Evolutionary conservation across 768 basidiomycete species (phyloP).

Genomic region (Hemileccinum impolitum): DNA sequence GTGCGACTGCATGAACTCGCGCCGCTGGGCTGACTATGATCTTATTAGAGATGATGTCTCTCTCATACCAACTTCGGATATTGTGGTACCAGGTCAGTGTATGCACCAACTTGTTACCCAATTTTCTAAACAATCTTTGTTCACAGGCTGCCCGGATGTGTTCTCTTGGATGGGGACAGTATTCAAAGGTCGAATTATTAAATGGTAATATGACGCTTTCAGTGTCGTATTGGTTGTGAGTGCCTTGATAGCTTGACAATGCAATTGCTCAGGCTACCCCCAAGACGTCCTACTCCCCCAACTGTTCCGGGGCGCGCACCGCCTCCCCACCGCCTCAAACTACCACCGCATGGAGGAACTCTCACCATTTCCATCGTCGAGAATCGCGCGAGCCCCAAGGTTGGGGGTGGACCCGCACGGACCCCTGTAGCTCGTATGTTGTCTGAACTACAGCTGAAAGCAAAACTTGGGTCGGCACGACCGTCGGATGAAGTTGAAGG

Average conservation of each 20-base stretch:
- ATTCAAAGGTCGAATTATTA: constrained; percentile 66
- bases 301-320: constrained; percentile 28
- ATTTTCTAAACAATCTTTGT: neutral
- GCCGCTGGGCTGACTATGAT: neutral
- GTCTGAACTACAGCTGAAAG: constrained; percentile 58
- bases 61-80: constrained; percentile 91
- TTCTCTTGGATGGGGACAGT: constrained; percentile 83
- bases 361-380: constrained; percentile 71
- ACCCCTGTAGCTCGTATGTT: constrained; percentile 53
- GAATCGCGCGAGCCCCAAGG: constrained; percentile 37
- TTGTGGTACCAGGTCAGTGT: constrained; percentile 69
- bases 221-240: constrained; percentile 88
- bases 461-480: constrained; percentile 51
- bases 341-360: constrained; percentile 67
- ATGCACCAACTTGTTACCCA: neutral
- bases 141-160: constrained; percentile 67
- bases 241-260: constrained; percentile 9
- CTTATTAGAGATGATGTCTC: constrained; percentile 76
- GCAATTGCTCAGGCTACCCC: constrained; percentile 1
- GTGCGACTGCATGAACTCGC: constrained; percentile 25
- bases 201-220: constrained; percentile 64
- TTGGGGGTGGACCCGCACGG: constrained; percentile 46
- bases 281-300: constrained; percentile 40
- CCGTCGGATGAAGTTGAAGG: constrained; percentile 78
- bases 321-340: constrained; percentile 33